A percentile compares a stretch with the other conserved stretches of the same genome.
These are phyloP conservation scores for Casuarina cunninghamiana DNA, from an alignment of 306 rosid species.

Conservation along the genomic window DNA sequence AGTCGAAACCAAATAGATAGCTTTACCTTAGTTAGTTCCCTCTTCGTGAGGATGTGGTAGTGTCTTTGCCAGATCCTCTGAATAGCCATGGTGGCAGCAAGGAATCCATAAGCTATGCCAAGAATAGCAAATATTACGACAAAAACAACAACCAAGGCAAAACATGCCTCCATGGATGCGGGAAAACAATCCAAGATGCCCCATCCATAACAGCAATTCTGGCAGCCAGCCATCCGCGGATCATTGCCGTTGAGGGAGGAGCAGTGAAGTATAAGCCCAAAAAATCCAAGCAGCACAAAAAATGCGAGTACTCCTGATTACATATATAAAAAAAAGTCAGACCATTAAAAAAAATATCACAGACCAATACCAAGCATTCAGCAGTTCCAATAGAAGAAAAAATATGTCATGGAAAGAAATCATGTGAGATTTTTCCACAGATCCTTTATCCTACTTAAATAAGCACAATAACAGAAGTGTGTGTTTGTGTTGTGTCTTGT, in stretches of 20 bases:
- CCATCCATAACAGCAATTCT: constrained; percentile 99
- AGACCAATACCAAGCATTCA: background rate
- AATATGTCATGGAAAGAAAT: background rate
- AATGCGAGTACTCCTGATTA: constrained; percentile 86
- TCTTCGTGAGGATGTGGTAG: constrained; percentile 96
- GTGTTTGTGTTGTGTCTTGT: background rate
- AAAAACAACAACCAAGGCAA: constrained; percentile 85
- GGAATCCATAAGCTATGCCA: constrained; percentile 97
- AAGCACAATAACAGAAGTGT: background rate
- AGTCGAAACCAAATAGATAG: background rate
- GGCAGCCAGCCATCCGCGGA: constrained; percentile 97
- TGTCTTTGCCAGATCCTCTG: constrained; percentile 99
- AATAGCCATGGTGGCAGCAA: constrained; percentile 94
- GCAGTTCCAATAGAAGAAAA: background rate
- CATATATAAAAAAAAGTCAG: background rate
- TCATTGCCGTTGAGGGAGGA: constrained; percentile 81
- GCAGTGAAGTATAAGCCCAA: constrained; percentile 93
- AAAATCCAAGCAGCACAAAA: constrained; percentile 94
- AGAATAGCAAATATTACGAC: constrained; percentile 96
- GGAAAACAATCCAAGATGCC: constrained; percentile 99
- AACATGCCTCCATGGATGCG: constrained; percentile 99
- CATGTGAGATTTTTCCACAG: background rate
- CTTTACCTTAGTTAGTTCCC: constrained; percentile 89
- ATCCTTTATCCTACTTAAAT: constrained; percentile 3
- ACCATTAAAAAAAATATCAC: background rate